Evolutionary conservation across 441 rosid species (phyloP).

Genomic region (Dalechampia spathulata): DNA sequence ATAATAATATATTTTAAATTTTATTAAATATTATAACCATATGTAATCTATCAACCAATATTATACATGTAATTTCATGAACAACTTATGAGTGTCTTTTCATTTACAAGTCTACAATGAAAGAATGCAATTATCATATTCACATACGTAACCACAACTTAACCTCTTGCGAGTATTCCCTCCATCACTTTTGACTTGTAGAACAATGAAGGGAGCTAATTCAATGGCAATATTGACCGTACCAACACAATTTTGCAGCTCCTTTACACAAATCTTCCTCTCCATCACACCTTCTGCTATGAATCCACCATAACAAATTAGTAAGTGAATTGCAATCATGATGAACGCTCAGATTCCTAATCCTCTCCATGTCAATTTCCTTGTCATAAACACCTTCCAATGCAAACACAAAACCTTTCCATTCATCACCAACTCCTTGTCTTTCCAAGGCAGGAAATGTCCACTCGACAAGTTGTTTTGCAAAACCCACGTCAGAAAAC

Average conservation of each 20-base stretch:
- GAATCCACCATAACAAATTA: conserved; percentile 89
- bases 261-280: conserved; percentile 29
- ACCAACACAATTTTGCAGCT: conserved; percentile 64
- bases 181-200: too few species aligned
- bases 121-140: too few species aligned
- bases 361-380: conserved; percentile 55
- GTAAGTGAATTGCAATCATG: conserved; percentile 77
- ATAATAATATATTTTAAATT: too few species aligned
- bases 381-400: conserved; percentile 66
- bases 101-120: too few species aligned
- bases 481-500: conserved; percentile 59
- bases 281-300: conserved; percentile 43
- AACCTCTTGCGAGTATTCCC: too few species aligned
- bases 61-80: too few species aligned
- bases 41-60: too few species aligned
- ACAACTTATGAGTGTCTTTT: too few species aligned
- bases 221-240: conserved; percentile 64
- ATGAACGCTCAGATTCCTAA: conserved; percentile 36
- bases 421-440: conserved; percentile 77
- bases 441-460: conserved; percentile 63
- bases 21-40: too few species aligned
- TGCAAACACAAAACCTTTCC: conserved; percentile 90
- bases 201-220: too few species aligned
- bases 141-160: too few species aligned
- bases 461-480: conserved; percentile 71